These are phyloP conservation scores for Mortierella sp. DNA, from an alignment of 371 early-diverging fungal species.

Conservation along the genomic window DNA sequence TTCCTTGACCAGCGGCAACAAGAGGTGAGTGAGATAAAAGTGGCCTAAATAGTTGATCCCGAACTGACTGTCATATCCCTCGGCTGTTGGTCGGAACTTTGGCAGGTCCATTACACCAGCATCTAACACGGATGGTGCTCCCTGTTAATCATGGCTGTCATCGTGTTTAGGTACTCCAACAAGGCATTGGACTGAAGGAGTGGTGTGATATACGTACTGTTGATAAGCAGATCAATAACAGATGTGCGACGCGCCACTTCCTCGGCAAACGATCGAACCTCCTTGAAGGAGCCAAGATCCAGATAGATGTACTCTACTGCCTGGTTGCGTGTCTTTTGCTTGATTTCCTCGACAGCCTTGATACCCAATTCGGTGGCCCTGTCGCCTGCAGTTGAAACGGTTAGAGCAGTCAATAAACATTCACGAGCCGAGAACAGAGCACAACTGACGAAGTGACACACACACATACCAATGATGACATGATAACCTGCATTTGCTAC, in stretches of 20 bases:
- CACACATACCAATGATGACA: slow-evolving; percentile 37
- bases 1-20: slow-evolving; percentile 34
- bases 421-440: not conserved
- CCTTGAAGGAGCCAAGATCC: slow-evolving; percentile 47
- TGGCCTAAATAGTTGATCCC: slow-evolving; percentile 51
- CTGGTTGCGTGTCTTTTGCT: slow-evolving; percentile 36
- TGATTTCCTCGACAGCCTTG: slow-evolving; percentile 41
- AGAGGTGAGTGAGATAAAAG: slow-evolving; percentile 36
- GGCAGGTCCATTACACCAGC: slow-evolving; percentile 51
- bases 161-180: no score
- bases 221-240: slow-evolving; percentile 39
- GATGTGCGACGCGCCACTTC: slow-evolving; percentile 18
- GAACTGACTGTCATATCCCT: slow-evolving; percentile 49
- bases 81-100: slow-evolving; percentile 40
- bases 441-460: not conserved
- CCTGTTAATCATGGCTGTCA: no score
- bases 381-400: slow-evolving; percentile 20
- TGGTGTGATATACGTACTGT: slow-evolving; percentile 23
- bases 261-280: slow-evolving; percentile 24
- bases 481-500: slow-evolving; percentile 49
- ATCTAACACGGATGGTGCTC: slow-evolving; percentile 8
- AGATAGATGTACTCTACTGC: slow-evolving; percentile 45
- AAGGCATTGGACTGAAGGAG: not conserved
- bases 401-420: not conserved
- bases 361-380: slow-evolving; percentile 43